phyloP scores from a whole-genome alignment of 2,329 filamentous ascomycete genomes.

The Neopestalotiopsis clavispora region DNA sequence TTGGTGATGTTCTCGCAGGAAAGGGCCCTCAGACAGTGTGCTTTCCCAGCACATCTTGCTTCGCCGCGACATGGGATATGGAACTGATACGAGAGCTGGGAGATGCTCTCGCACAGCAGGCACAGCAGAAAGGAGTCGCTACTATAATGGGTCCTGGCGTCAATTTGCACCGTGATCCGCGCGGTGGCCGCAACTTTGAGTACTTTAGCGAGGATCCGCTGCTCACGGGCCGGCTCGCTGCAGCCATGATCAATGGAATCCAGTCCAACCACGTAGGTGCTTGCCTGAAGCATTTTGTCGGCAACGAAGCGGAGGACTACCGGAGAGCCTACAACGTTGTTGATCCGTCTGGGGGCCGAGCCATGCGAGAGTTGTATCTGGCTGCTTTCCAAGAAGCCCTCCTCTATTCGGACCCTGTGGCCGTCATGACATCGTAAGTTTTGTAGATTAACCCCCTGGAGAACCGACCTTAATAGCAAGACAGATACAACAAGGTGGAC shows the following conservation, averaged over 20 bases:
- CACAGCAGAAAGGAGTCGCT: constrained; percentile 65
- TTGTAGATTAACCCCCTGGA: too few relatives aligned
- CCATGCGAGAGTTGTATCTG: constrained; percentile 26
- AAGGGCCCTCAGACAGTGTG: constrained; percentile 22
- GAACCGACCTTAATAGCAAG: not conserved
- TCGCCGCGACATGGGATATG: constrained; percentile 24
- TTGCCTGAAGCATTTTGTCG: constrained; percentile 60
- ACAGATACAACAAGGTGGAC: constrained; percentile 32
- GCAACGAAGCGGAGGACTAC: constrained; percentile 50
- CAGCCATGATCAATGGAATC: constrained; percentile 42
- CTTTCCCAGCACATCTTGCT: constrained; percentile 24
- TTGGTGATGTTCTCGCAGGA: constrained; percentile 7
- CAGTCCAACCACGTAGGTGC: constrained; percentile 37
- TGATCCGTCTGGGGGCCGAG: constrained; percentile 12
- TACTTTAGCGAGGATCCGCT: constrained; percentile 48
- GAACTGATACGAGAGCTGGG: constrained; percentile 22
- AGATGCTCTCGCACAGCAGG: constrained; percentile 23
- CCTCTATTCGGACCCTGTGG: constrained; percentile 20
- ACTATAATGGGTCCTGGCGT: constrained; percentile 69
- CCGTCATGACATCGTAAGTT: constrained; percentile 25
- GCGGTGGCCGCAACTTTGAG: constrained; percentile 49
- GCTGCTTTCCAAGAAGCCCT: constrained; percentile 25
- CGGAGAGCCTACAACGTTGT: constrained; percentile 24
- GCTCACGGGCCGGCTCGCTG: constrained; percentile 45
- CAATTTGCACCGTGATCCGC: constrained; percentile 47